These are phyloP conservation scores for Dalbergia cochinchinensis DNA, from an alignment of 306 rosid species.

Conservation along the genomic window DNA sequence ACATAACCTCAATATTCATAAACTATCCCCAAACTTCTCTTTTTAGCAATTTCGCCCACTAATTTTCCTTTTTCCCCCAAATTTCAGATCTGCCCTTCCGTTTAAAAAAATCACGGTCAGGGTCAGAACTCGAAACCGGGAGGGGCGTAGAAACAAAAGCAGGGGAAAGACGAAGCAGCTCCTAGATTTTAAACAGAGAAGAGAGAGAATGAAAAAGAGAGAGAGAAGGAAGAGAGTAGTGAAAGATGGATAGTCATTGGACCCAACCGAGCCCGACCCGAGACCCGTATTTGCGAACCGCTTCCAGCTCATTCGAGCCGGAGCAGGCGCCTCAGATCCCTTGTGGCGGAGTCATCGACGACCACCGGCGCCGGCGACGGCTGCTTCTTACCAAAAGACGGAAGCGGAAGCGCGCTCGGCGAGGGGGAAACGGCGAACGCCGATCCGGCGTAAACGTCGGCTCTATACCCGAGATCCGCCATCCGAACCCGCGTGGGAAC, in stretches of 20 bases:
- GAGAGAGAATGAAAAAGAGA: conserved; percentile 14
- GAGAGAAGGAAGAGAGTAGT: neutral
- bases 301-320: conserved; percentile 58
- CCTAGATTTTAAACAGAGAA: neutral
- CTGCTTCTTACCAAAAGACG: conserved; percentile 78
- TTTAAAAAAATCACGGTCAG: conserved; percentile 84
- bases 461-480: conserved; percentile 39
- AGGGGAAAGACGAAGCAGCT: neutral
- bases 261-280: conserved; percentile 9
- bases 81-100: conserved; percentile 65
- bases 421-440: conserved; percentile 82
- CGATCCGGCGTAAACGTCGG: conserved; percentile 84
- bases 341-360: conserved; percentile 80
- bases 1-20: neutral
- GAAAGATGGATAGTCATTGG: neutral
- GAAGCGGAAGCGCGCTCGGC: conserved; percentile 86
- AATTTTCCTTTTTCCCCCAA: conserved; percentile 10
- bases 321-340: conserved; percentile 87
- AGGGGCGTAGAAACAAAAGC: conserved; percentile 33
- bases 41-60: conserved; percentile 49
- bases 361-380: conserved; percentile 35
- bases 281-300: neutral
- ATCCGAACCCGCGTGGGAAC: conserved; percentile 59
- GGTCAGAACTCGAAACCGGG: conserved; percentile 47
- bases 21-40: conserved; percentile 32